phyloP scores from a whole-genome alignment of 352 stramenopile species.

The Chloridella minuta region DNA sequence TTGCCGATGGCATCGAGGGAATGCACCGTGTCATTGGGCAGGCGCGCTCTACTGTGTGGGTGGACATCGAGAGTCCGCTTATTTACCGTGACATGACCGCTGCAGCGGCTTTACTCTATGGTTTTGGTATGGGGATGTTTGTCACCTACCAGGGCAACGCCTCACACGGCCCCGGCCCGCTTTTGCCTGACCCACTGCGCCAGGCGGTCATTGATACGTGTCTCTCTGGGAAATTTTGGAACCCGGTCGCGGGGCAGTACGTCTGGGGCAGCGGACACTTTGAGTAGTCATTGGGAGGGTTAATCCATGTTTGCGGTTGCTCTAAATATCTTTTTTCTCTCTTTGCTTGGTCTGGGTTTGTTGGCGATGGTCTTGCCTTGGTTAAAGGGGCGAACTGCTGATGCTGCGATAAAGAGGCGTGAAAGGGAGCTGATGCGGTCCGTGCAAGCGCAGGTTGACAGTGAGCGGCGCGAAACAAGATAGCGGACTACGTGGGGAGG shows the following conservation, averaged over 20 bases:
- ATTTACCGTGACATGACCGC: neutral
- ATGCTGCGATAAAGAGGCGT: too few species aligned
- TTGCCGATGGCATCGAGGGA: neutral
- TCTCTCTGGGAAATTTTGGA: neutral
- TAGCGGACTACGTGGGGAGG: neutral
- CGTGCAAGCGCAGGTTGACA: too few species aligned
- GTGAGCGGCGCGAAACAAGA: too few species aligned
- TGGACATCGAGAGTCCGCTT: neutral
- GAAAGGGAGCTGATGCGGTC: too few species aligned
- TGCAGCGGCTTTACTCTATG: neutral
- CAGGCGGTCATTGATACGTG: neutral
- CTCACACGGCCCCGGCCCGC: neutral
- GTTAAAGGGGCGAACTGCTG: too few species aligned
- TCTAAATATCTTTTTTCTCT: too few species aligned
- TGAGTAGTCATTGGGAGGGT: too few species aligned
- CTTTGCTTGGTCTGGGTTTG: too few species aligned
- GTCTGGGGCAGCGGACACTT: neutral
- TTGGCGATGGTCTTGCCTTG: too few species aligned
- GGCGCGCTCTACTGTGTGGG: neutral
- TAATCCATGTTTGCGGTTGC: too few species aligned
- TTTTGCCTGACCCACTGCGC: neutral
- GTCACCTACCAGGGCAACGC: neutral
- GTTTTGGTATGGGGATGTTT: neutral
- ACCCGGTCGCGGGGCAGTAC: neutral
- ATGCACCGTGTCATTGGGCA: neutral